Percentiles rank a stretch among this genome's conserved stretches.
Evolutionary conservation across 2,329 filamentous ascomycete genomes (phyloP).

Genomic region (Domatiomyces globalis): DNA sequence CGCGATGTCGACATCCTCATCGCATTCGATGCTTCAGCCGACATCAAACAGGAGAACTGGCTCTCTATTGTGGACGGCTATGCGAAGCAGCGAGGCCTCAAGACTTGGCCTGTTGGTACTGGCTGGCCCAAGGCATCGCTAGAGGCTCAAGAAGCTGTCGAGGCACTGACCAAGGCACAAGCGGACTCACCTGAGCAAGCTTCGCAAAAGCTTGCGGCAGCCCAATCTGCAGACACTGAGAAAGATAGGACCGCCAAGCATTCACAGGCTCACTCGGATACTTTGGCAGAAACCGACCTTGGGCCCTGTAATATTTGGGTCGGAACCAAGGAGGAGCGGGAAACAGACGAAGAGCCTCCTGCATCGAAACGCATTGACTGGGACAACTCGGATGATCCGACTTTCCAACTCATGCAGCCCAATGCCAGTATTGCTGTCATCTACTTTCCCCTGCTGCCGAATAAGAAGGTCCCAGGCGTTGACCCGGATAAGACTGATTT

Average conservation of each 20-base stretch:
- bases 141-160: constrained; percentile 39
- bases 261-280: constrained; percentile 16
- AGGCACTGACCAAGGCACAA: constrained; percentile 54
- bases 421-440: constrained; percentile 76
- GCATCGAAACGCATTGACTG: constrained; percentile 36
- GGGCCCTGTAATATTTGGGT: constrained; percentile 95
- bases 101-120: constrained; percentile 88
- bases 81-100: constrained; percentile 73
- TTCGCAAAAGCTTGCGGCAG: constrained; percentile 48
- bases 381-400: constrained; percentile 40
- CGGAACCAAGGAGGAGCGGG: constrained; percentile 63
- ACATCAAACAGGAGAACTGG: constrained; percentile 92
- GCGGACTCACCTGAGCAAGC: constrained; percentile 47
- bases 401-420: constrained; percentile 57
- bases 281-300: constrained; percentile 42
- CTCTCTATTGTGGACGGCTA: constrained; percentile 88
- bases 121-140: constrained; percentile 66
- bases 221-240: constrained; percentile 29
- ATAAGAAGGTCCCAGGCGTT: constrained; percentile 60
- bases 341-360: constrained; percentile 39
- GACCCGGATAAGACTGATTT: constrained; percentile 73
- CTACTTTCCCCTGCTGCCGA: constrained; percentile 80
- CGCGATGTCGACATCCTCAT: constrained; percentile 79
- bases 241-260: constrained; percentile 9
- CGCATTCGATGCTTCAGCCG: constrained; percentile 86